phyloP scores from a whole-genome alignment of 2,329 filamentous ascomycete genomes.

The Phaeosphaeria sp. region DNA sequence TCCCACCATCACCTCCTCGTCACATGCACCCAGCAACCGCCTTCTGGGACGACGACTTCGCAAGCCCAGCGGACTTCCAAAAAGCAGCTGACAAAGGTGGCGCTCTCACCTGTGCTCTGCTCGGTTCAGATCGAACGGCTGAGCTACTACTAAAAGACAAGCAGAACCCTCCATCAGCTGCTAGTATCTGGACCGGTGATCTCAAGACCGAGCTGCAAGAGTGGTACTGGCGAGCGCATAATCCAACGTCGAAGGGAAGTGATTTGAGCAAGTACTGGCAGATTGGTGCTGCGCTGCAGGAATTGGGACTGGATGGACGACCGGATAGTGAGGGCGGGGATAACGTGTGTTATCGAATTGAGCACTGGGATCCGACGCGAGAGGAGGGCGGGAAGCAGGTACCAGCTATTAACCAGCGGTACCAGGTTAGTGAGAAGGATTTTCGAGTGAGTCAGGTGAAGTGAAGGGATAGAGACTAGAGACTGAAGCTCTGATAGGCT shows the following conservation, averaged over 20 bases:
- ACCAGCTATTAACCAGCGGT: slow-evolving; percentile 20
- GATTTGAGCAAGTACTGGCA: slow-evolving; percentile 19
- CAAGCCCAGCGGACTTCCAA: slow-evolving; percentile 14
- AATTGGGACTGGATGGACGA: slow-evolving; percentile 13
- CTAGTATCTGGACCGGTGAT: slow-evolving; percentile 22
- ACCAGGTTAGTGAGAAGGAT: slow-evolving; percentile 15
- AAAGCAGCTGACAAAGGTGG: slow-evolving; percentile 17
- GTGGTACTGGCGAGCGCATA: slow-evolving; percentile 23
- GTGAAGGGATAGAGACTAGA: too few relatives aligned
- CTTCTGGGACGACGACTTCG: slow-evolving; percentile 21
- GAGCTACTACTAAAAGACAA: slow-evolving; percentile 16
- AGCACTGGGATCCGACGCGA: slow-evolving; percentile 20
- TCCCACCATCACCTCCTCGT: background rate
- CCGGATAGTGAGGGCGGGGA: slow-evolving; percentile 18
- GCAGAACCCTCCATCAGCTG: slow-evolving; percentile 20
- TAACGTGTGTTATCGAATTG: slow-evolving; percentile 16
- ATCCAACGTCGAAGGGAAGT: slow-evolving; percentile 11
- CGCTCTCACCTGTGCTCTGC: slow-evolving; percentile 17
- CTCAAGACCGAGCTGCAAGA: slow-evolving; percentile 12
- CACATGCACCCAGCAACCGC: background rate
- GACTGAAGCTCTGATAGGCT: slow-evolving; percentile 7
- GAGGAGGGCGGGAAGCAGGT: slow-evolving; percentile 11
- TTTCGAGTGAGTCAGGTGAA: slow-evolving; percentile 12
- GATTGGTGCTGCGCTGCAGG: slow-evolving; percentile 8
- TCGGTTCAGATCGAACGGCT: slow-evolving; percentile 17